Conservation (phyloP, 768 basidiomycete species). For the Naganishia kalamii region DNA sequence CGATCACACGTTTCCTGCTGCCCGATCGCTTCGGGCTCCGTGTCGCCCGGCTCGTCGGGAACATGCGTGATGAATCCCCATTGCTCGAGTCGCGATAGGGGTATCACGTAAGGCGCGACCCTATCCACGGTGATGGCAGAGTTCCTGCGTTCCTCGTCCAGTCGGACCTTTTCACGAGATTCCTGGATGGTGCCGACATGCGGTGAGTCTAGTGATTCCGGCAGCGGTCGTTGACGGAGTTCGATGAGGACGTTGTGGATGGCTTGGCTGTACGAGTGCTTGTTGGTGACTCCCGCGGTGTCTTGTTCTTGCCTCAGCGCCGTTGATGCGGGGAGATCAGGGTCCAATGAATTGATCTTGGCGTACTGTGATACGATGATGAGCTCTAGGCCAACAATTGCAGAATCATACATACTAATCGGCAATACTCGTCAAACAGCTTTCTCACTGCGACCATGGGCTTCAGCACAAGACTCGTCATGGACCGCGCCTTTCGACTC, state of each 20-base stretch:
- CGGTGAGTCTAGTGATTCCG: slow-evolving; percentile 32
- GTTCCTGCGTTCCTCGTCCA: slow-evolving; percentile 35
- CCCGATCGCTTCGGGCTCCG: slow-evolving; percentile 58
- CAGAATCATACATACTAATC: slow-evolving; percentile 29
- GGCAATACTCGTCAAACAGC: slow-evolving; percentile 38
- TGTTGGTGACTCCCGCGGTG: slow-evolving; percentile 32
- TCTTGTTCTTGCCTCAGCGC: slow-evolving; percentile 38
- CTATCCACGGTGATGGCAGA: slow-evolving; percentile 30
- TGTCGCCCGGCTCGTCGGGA: slow-evolving; percentile 63
- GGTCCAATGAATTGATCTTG: slow-evolving; percentile 25
- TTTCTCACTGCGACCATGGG: slow-evolving; percentile 35
- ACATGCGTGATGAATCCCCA: slow-evolving; percentile 69
- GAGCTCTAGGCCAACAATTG: background rate
- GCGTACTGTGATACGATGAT: slow-evolving; percentile 26
- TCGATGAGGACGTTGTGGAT: slow-evolving; percentile 42
- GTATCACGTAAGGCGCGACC: slow-evolving; percentile 59
- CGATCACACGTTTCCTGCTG: slow-evolving; percentile 65
- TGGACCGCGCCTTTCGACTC: slow-evolving; percentile 13
- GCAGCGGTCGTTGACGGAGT: slow-evolving; percentile 30
- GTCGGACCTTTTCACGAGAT: slow-evolving; percentile 27
- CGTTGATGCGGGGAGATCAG: slow-evolving; percentile 32
- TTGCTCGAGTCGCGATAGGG: slow-evolving; percentile 54
- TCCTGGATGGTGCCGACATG: slow-evolving; percentile 46
- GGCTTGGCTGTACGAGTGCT: slow-evolving; percentile 36
- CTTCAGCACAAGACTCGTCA: too few species aligned